A percentile compares a stretch with the other conserved stretches of the same genome.
Evolutionary conservation across 1,284 basidiomycete genomes (phyloP).

Genomic region (Agroathelia rolfsii): DNA sequence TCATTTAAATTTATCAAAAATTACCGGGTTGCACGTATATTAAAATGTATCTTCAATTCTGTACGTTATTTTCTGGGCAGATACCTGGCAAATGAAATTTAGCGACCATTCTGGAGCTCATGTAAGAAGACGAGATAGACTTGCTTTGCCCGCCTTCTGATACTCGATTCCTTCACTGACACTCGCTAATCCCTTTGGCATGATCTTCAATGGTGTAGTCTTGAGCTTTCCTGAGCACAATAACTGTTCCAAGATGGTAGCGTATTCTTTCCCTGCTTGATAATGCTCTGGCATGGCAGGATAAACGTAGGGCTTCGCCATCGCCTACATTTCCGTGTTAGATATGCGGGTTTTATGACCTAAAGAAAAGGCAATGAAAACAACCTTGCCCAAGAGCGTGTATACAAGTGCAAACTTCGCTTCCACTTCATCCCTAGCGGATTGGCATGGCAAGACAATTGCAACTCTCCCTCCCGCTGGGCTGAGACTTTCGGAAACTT

Average conservation of each 20-base stretch:
- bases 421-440: conserved; percentile 14
- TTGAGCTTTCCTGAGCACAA: conserved; percentile 10
- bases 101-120: no score
- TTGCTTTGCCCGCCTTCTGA: conserved; percentile 14
- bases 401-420: conserved; percentile 19
- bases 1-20: no score
- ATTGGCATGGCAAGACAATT: conserved; percentile 15
- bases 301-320: no score
- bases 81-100: no score
- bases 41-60: no score
- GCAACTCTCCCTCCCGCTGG: conserved; percentile 19
- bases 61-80: no score
- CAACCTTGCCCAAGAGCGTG: conserved; percentile 18
- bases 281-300: no score
- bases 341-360: conserved; percentile 13
- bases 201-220: conserved; percentile 12
- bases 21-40: no score
- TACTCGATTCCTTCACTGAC: conserved; percentile 14
- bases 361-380: background rate
- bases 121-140: no score
- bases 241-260: conserved; percentile 9
- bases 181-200: conserved; percentile 14
- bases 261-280: conserved; percentile 11
- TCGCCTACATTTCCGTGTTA: no score
- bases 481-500: conserved; percentile 15